Conservation (phyloP, 2,329 filamentous ascomycete genomes). For the Aspergillus tamarii region DNA sequence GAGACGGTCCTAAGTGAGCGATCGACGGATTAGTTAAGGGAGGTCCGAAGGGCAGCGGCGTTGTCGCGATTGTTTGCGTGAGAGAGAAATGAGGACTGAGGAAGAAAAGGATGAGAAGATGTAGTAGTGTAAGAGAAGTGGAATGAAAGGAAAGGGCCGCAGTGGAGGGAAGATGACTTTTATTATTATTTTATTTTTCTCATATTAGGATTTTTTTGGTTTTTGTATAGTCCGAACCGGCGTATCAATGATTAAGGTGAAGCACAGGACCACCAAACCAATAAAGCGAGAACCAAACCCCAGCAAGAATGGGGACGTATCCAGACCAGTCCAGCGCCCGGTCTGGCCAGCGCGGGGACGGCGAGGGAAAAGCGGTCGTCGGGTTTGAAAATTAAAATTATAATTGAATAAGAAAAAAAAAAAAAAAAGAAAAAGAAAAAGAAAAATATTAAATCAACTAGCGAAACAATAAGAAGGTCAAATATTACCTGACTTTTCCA, state of each 20-base stretch:
- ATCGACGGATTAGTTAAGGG: background rate
- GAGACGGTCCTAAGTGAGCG: background rate
- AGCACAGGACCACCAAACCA: slow-evolving; percentile 1
- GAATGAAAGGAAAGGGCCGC: background rate
- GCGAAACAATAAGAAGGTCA: slow-evolving; percentile 12
- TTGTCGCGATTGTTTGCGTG: background rate
- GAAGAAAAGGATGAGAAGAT: background rate
- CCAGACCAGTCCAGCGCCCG: slow-evolving; percentile 23
- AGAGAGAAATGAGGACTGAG: background rate
- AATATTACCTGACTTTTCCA: background rate
- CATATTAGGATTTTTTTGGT: background rate
- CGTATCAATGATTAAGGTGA: slow-evolving; percentile 10
- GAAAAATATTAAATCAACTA: slow-evolving; percentile 7
- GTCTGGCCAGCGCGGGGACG: slow-evolving; percentile 29
- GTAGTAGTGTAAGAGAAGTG: background rate
- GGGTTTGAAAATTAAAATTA: background rate
- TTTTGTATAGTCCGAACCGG: slow-evolving; percentile 10
- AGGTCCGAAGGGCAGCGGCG: background rate
- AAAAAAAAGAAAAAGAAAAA: slow-evolving; percentile 9
- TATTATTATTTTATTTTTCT: slow-evolving; percentile 9
- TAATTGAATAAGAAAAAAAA: background rate
- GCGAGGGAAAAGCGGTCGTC: slow-evolving; percentile 1
- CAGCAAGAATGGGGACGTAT: slow-evolving; percentile 21
- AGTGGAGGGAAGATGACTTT: background rate
- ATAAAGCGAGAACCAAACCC: slow-evolving; percentile 11